phyloP scores from a whole-genome alignment of 164 flowering plant species.

The Kalanchoe fedtschenkoi region DNA sequence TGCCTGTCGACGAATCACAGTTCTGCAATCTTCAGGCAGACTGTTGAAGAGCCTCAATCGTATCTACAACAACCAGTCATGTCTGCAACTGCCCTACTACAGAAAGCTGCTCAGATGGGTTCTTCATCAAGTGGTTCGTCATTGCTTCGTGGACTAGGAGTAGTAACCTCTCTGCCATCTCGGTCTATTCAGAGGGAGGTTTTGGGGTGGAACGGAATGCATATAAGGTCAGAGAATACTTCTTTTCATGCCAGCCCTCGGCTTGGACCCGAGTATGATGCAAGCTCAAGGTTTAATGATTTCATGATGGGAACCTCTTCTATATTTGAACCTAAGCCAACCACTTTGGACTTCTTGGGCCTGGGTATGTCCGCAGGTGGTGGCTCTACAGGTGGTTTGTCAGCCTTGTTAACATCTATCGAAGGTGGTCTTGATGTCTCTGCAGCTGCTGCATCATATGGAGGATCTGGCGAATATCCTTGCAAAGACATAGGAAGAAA shows the following conservation, averaged over 20 bases:
- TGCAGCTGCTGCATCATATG: constrained; percentile 30
- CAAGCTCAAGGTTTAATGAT: constrained; percentile 45
- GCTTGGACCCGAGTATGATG: constrained; percentile 41
- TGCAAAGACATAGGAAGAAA: constrained; percentile 37
- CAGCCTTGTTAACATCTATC: constrained; percentile 60
- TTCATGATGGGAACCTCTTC: constrained; percentile 58
- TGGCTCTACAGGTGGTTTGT: constrained; percentile 34
- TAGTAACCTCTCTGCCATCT: constrained; percentile 7
- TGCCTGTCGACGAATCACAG: constrained; percentile 54
- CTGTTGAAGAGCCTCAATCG: constrained; percentile 39
- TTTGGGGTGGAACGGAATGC: constrained; percentile 27
- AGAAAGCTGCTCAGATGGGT: constrained; percentile 17
- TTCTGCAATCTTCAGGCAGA: constrained; percentile 42
- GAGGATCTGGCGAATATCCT: constrained; percentile 21
- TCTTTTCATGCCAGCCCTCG: constrained; percentile 43
- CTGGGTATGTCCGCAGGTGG: constrained; percentile 61
- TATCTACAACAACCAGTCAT: constrained; percentile 14
- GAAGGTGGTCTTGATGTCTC: constrained; percentile 48
- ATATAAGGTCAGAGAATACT: constrained; percentile 19
- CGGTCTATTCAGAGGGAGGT: constrained; percentile 10
- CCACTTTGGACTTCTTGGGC: constrained; percentile 74
- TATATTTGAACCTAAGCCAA: constrained; percentile 49
- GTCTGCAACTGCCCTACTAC: constrained; percentile 15
- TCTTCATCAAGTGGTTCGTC: constrained; percentile 9
- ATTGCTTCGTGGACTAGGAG: constrained; percentile 11